Conservation (phyloP, 768 basidiomycete species). For the Coprinopsis cinerea region DNA sequence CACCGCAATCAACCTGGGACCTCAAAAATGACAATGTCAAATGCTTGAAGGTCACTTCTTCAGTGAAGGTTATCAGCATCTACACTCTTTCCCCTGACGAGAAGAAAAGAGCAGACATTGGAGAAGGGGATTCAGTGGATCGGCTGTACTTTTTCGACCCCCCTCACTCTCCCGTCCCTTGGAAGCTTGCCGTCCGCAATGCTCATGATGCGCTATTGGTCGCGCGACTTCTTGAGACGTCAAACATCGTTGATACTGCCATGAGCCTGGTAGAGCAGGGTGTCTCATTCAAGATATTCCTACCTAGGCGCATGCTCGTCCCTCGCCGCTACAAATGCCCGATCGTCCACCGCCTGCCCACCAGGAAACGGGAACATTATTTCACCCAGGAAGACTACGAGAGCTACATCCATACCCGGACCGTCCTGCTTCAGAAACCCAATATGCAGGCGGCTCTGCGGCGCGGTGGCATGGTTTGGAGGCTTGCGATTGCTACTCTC, state of each 20-base stretch:
- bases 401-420: neutral
- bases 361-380: neutral
- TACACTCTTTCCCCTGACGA: no score
- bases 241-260: neutral
- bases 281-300: neutral
- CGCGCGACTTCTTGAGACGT: neutral
- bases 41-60: neutral
- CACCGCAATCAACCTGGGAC: neutral
- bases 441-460: conserved; percentile 2
- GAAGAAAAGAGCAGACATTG: neutral
- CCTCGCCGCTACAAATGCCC: neutral
- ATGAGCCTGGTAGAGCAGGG: neutral
- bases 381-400: conserved; percentile 2
- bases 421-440: neutral
- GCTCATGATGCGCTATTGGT: neutral
- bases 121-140: neutral
- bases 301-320: neutral
- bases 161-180: neutral
- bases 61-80: neutral
- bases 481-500: neutral
- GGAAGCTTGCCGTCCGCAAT: neutral
- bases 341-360: neutral
- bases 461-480: conserved; percentile 2
- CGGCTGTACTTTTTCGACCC: neutral
- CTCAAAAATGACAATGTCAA: neutral